A percentile compares a stretch with the other conserved stretches of the same genome.
Conservation (phyloP, 2,329 filamentous ascomycete genomes). For the Xylariaceae sp. region DNA sequence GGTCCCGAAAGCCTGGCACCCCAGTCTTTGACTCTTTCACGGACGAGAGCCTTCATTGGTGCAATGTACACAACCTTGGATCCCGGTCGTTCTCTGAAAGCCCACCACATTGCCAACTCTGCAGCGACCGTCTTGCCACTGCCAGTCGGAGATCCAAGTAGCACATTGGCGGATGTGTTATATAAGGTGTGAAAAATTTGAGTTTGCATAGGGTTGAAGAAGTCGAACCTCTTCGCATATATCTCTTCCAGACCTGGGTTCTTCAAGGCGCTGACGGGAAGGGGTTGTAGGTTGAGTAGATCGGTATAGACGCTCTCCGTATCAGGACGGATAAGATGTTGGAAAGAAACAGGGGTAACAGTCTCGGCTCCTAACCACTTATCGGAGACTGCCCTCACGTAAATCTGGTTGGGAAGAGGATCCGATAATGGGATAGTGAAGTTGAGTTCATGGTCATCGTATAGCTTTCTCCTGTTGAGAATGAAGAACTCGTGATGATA, state of each 20-base stretch:
- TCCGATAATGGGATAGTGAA: constrained; percentile 96
- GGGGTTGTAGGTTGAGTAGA: constrained; percentile 82
- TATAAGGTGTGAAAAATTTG: constrained; percentile 98
- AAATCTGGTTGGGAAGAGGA: constrained; percentile 91
- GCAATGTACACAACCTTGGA: constrained; percentile 99
- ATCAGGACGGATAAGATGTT: constrained; percentile 94
- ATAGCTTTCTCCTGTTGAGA: constrained; percentile 79
- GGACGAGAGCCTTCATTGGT: constrained; percentile 97
- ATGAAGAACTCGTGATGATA: constrained; percentile 98
- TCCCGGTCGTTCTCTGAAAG: constrained; percentile 87
- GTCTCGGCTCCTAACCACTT: constrained; percentile 96
- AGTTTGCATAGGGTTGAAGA: constrained; percentile 99
- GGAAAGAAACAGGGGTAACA: constrained; percentile 91
- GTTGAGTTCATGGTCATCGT: constrained; percentile 95
- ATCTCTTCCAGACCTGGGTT: constrained; percentile 84
- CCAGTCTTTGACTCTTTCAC: constrained; percentile 96
- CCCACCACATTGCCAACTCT: constrained; percentile 99
- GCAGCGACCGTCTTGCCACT: constrained; percentile 97
- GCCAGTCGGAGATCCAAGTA: constrained; percentile 92
- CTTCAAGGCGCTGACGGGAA: constrained; percentile 82
- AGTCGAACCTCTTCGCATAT: constrained; percentile 85
- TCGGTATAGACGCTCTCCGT: constrained; percentile 98
- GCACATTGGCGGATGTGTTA: constrained; percentile 84
- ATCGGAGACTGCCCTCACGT: constrained; percentile 90
- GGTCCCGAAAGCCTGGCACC: constrained; percentile 73